Conservation (phyloP, 805 yeast genomes). For the Zygoascus biomembranicola region DNA sequence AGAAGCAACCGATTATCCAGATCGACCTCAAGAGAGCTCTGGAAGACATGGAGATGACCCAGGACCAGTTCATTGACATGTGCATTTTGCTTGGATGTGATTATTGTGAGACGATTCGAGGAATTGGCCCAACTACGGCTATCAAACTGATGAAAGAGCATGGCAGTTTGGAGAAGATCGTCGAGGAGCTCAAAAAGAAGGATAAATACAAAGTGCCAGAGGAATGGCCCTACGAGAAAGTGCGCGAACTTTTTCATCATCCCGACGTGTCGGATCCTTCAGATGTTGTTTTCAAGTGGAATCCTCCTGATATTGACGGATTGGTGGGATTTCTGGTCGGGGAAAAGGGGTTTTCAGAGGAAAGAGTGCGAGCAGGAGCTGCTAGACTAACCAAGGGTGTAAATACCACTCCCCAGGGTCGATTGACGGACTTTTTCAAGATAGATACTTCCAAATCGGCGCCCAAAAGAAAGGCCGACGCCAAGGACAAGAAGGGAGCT, state of each 20-base stretch:
- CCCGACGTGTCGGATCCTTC: constrained; percentile 70
- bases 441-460: constrained; percentile 35
- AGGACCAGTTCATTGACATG: constrained; percentile 73
- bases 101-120: constrained; percentile 90
- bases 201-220: constrained; percentile 81
- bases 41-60: constrained; percentile 67
- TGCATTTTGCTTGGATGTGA: constrained; percentile 95
- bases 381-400: constrained; percentile 76
- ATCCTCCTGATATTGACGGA: constrained; percentile 79
- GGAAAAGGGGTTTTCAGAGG: constrained; percentile 89
- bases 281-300: constrained; percentile 72
- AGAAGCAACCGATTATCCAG: constrained; percentile 88
- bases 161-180: constrained; percentile 68
- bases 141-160: constrained; percentile 80
- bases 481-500: constrained; percentile 6
- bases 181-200: constrained; percentile 49
- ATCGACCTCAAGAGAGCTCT: constrained; percentile 59
- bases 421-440: constrained; percentile 86
- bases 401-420: constrained; percentile 80
- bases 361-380: constrained; percentile 81
- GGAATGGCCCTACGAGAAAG: constrained; percentile 88
- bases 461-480: constrained; percentile 13
- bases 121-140: constrained; percentile 96
- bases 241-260: constrained; percentile 68
- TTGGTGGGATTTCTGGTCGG: constrained; percentile 73